phyloP scores from a whole-genome alignment of 192 early-diverging fungal genomes.

The Physocladia obscura region DNA sequence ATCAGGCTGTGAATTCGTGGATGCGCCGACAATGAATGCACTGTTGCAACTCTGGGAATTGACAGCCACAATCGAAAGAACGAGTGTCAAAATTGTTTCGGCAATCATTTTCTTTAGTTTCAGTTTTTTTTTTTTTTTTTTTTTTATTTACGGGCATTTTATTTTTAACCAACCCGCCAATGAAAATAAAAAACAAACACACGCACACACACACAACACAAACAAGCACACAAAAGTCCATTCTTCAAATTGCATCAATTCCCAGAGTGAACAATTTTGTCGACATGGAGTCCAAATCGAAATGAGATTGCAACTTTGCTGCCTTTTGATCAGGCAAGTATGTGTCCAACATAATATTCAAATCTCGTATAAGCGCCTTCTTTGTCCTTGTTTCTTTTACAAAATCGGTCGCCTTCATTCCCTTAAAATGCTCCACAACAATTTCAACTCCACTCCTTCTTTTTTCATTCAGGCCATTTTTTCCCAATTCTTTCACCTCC shows the following conservation, averaged over 20 bases:
- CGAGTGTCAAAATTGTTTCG: background rate
- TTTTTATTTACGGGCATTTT: no score
- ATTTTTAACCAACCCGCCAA: background rate
- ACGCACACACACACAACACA: background rate
- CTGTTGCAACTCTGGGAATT: background rate
- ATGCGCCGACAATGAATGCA: background rate
- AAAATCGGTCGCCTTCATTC: background rate
- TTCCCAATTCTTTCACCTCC: background rate
- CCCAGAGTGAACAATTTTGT: background rate
- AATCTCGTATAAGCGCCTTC: background rate
- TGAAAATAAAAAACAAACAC: background rate
- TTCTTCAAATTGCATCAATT: background rate
- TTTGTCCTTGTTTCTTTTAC: background rate
- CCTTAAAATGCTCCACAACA: background rate
- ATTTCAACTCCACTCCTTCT: background rate
- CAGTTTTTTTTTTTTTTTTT: no score
- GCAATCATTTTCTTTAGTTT: background rate
- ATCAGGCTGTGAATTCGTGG: background rate
- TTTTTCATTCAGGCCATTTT: background rate
- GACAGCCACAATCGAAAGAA: background rate
- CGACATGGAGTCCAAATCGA: background rate
- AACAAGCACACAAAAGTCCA: background rate
- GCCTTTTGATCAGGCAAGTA: background rate
- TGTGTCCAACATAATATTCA: constrained; percentile 15
- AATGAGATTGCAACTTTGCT: background rate